phyloP scores from a whole-genome alignment of 2,329 filamentous ascomycete species.

The Cladosporium sp. region DNA sequence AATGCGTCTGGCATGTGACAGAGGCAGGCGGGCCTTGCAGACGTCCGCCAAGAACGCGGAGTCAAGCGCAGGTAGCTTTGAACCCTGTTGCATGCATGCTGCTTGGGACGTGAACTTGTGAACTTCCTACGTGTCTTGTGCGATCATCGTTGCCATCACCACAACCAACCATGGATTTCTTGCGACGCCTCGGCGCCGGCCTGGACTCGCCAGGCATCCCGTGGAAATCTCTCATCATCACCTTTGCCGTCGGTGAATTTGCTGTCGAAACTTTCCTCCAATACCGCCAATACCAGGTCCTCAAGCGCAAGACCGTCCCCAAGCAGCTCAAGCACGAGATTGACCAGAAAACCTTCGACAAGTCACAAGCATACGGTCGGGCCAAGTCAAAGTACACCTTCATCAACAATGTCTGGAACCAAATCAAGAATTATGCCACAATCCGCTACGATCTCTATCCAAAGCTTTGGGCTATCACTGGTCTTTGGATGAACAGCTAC shows the following conservation, averaged over 20 bases:
- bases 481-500: slow-evolving; percentile 67
- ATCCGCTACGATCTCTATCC: slow-evolving; percentile 90
- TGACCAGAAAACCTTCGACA: slow-evolving; percentile 85
- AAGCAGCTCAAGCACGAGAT: slow-evolving; percentile 87
- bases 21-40: not conserved
- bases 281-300: slow-evolving; percentile 80
- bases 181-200: slow-evolving; percentile 68
- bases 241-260: slow-evolving; percentile 90
- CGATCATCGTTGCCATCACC: not conserved
- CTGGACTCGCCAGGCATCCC: slow-evolving; percentile 91
- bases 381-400: slow-evolving; percentile 91
- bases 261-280: slow-evolving; percentile 86
- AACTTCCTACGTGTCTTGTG: slow-evolving; percentile 12
- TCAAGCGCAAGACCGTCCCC: slow-evolving; percentile 74
- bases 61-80: not conserved
- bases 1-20: not conserved
- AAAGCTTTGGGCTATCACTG: slow-evolving; percentile 81
- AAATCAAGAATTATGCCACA: slow-evolving; percentile 82
- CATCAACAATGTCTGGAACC: slow-evolving; percentile 73
- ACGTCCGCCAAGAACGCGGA: slow-evolving; percentile 5
- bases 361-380: slow-evolving; percentile 78
- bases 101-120: not conserved
- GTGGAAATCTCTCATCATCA: slow-evolving; percentile 94
- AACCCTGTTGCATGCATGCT: not conserved
- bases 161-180: slow-evolving; percentile 29